Base-by-base conservation (phyloP, 2,329 filamentous ascomycete genomes). In the Trichoderma sp. region DNA sequence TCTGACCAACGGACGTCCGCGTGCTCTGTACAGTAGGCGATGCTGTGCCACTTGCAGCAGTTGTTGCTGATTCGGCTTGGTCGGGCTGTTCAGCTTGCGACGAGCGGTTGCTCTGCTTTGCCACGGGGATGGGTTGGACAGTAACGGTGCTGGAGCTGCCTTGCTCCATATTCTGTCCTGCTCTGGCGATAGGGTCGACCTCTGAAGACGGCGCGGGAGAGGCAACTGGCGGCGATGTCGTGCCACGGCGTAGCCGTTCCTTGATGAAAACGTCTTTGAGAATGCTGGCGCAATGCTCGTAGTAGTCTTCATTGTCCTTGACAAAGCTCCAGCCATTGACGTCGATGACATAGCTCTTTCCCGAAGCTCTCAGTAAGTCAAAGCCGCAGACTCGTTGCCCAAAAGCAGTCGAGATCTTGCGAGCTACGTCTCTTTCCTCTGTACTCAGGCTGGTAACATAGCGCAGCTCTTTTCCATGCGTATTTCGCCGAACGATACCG, bases 321-420 rank as follows among this genome's bases (percentile, higher is more conserved):
- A 99, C 96, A 76, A 99, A 99, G 77, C 95, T 98, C 96, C 96
- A 99, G 14, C 96, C 96, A 78, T 99, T 99, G 74, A 99, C 96
- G 75, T 99, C 96, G 73, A 99, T 99, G 59, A 99, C 96, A 80
- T 93, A 99, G 78, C 95, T 98, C 78, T 93, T 93, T 18, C 94
- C 93, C 60, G 89, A 90, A 14, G 94, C 93, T 32, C 96, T 90
- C 68, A 99, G 84, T 70, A 99, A 85, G 78, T 99, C 96, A 75
- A 99, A 99, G 0, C 96, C 96, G 77, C 96, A 99, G 3, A 99
- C 94, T 66, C 93, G 86, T 79, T 99, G 96, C 0, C 95, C 96
- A 79, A 99, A 99, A 0, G 93, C 91, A 55, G 89, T 90, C 2
- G 94, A 93, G 70, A 99, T 98, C 74, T 91, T 95, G 71, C 91